Percentiles rank a stretch among this genome's conserved stretches.
phyloP scores from a whole-genome alignment of 768 basidiomycete genomes.

The Pleurotus citrinopileatus region DNA sequence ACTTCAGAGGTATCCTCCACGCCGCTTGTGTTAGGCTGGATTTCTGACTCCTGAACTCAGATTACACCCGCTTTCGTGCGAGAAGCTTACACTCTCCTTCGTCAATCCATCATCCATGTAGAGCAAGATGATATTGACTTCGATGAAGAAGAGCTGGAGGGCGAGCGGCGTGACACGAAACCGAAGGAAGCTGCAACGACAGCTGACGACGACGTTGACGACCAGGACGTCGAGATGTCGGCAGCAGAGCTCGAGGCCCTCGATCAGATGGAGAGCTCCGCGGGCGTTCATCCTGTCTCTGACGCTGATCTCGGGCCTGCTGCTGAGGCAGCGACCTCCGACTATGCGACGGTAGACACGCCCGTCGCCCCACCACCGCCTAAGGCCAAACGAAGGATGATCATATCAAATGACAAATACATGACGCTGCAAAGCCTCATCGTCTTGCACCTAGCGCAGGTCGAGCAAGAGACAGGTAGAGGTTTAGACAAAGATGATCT shows the following conservation, averaged over 20 bases:
- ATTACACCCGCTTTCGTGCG: constrained; percentile 93
- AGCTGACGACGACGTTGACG: constrained; percentile 42
- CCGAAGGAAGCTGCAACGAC: constrained; percentile 28
- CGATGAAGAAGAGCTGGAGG: constrained; percentile 83
- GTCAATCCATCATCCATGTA: constrained; percentile 98
- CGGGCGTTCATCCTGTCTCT: constrained; percentile 26
- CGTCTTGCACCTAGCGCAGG: constrained; percentile 74
- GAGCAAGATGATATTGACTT: constrained; percentile 99
- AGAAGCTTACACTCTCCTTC: constrained; percentile 90
- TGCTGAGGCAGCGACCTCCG: constrained; percentile 33
- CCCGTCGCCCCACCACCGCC: constrained; percentile 31
- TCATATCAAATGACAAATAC: constrained; percentile 96
- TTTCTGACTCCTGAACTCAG: constrained; percentile 38
- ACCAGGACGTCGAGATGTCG: constrained; percentile 61
- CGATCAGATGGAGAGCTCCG: constrained; percentile 48
- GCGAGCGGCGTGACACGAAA: constrained; percentile 40
- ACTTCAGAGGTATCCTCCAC: constrained; percentile 68
- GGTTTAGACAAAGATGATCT: constrained; percentile 90
- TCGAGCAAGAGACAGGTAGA: constrained; percentile 70
- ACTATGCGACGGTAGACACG: background rate
- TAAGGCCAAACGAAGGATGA: constrained; percentile 67
- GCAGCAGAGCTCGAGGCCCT: constrained; percentile 54
- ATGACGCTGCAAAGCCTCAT: constrained; percentile 86
- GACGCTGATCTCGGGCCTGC: constrained; percentile 23
- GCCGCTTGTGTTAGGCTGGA: background rate